phyloP scores from a whole-genome alignment of 495 filamentous ascomycete genomes.

The Penicillium bialowiezense region DNA sequence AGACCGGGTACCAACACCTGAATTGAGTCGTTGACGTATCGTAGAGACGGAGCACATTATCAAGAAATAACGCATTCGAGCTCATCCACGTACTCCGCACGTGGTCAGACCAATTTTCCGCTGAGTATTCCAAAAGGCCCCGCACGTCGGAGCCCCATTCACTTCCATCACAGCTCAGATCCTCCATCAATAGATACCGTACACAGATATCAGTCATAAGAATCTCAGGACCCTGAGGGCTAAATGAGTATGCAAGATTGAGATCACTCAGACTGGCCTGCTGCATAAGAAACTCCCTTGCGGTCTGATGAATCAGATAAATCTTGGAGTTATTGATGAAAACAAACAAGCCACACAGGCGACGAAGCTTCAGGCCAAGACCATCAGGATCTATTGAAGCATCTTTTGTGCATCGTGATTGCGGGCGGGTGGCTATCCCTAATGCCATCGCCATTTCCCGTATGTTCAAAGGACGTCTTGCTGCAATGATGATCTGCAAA shows the following conservation, averaged over 20 bases:
- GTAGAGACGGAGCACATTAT: no score
- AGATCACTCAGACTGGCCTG: constrained; percentile 4
- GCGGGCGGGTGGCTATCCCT: constrained; percentile 17
- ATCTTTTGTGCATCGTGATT: constrained; percentile 18
- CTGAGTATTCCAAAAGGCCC: constrained; percentile 16
- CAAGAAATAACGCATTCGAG: not conserved
- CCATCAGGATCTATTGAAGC: constrained; percentile 17
- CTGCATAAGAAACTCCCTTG: constrained; percentile 24
- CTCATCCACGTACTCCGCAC: constrained; percentile 7
- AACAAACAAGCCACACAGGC: constrained; percentile 40
- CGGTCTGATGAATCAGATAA: constrained; percentile 36
- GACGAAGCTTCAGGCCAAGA: constrained; percentile 22
- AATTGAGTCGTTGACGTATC: no score
- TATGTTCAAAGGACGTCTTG: constrained; percentile 31
- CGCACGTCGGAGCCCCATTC: constrained; percentile 25
- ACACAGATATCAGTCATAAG: constrained; percentile 22
- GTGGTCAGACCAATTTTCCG: constrained; percentile 19
- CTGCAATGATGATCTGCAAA: constrained; percentile 37
- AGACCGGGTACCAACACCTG: no score
- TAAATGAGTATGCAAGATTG: constrained; percentile 9
- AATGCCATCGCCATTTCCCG: constrained; percentile 40
- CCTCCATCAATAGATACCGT: constrained; percentile 20
- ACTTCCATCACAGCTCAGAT: constrained; percentile 8
- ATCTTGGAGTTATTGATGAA: constrained; percentile 33
- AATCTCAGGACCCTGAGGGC: constrained; percentile 10